Percentiles rank a stretch among this genome's conserved stretches.
Evolutionary conservation across 768 basidiomycete genomes (phyloP).

Genomic region (Trametes maxima): DNA sequence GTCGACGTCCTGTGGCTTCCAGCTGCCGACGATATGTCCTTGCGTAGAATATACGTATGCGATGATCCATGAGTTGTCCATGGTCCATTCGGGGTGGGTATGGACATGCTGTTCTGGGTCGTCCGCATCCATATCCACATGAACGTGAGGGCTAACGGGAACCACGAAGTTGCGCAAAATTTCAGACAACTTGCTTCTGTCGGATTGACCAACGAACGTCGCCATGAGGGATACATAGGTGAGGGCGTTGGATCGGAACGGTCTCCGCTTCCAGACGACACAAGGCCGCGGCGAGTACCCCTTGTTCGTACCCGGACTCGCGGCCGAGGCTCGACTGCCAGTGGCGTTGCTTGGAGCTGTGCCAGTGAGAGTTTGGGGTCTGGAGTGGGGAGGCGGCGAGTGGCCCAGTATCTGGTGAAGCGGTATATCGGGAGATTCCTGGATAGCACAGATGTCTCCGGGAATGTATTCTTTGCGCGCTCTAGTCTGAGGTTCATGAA

Average conservation of each 20-base stretch:
- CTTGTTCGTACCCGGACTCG: too few relatives aligned
- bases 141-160: background rate
- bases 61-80: background rate
- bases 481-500: background rate
- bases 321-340: too few relatives aligned
- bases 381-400: background rate
- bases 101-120: background rate
- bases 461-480: background rate
- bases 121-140: background rate
- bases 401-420: too few relatives aligned
- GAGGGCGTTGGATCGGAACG: too few relatives aligned
- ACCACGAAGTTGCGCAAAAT: background rate
- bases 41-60: background rate
- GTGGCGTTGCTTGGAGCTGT: background rate
- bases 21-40: background rate
- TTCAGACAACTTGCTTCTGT: too few relatives aligned
- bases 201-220: too few relatives aligned
- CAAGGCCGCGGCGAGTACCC: too few relatives aligned
- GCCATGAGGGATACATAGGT: too few relatives aligned
- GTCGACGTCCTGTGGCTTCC: background rate
- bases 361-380: background rate
- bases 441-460: background rate
- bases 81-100: background rate
- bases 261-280: too few relatives aligned
- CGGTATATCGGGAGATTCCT: background rate